Evolutionary conservation across 2,329 filamentous ascomycete genomes (phyloP).

Genomic region (Colletotrichum melonis): DNA sequence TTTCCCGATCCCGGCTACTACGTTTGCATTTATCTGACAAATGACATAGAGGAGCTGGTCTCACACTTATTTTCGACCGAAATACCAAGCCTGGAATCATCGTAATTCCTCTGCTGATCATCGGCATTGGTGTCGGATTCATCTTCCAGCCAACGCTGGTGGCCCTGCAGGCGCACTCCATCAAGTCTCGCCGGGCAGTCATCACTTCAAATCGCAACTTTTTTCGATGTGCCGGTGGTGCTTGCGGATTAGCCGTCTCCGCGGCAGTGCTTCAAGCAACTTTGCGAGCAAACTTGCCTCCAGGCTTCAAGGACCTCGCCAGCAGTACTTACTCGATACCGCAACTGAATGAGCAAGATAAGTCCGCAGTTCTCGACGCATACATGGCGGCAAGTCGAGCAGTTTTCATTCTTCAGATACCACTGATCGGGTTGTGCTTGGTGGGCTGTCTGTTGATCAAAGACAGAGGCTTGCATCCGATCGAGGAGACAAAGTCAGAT

Average conservation of each 20-base stretch:
- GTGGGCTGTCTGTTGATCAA: conserved; percentile 62
- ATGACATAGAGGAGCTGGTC: conserved; percentile 54
- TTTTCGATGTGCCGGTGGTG: conserved; percentile 68
- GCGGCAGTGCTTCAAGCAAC: conserved; percentile 58
- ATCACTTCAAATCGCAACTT: conserved; percentile 74
- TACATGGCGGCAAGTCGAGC: conserved; percentile 65
- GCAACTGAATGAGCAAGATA: conserved; percentile 12
- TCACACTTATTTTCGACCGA: conserved; percentile 61
- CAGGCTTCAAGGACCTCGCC: conserved; percentile 41
- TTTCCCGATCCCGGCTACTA: too few species aligned
- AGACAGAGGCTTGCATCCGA: conserved; percentile 57
- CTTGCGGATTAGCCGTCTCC: conserved; percentile 67
- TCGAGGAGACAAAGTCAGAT: background rate
- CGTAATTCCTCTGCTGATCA: conserved; percentile 59
- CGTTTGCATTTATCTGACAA: background rate
- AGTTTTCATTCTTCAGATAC: conserved; percentile 68
- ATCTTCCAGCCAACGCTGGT: conserved; percentile 62
- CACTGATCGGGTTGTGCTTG: conserved; percentile 63
- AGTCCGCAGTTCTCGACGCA: conserved; percentile 44
- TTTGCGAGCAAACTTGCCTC: conserved; percentile 41
- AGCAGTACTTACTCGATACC: conserved; percentile 44
- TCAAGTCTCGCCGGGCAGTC: conserved; percentile 68
- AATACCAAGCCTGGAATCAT: conserved; percentile 59
- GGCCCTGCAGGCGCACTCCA: conserved; percentile 67
- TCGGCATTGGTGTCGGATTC: conserved; percentile 65